Conservation (phyloP, 441 rosid genomes). For the Eruca vesicaria region DNA sequence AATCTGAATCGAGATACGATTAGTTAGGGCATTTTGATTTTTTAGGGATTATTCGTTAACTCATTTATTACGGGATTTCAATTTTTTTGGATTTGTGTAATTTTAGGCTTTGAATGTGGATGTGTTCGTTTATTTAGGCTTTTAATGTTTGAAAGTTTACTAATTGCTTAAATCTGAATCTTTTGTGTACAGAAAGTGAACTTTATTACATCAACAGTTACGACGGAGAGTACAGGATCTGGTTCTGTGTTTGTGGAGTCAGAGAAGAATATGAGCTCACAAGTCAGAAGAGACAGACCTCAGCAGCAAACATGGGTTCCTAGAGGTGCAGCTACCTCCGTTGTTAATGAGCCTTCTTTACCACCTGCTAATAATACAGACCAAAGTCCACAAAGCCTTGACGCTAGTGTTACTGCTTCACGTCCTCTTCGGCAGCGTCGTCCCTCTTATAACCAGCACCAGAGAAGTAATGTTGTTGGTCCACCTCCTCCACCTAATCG, state of each 20-base stretch:
- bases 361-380: conserved; percentile 14
- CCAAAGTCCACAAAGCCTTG: not conserved
- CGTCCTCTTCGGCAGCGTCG: conserved; percentile 24
- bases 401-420: not conserved
- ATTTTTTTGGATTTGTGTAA: not conserved
- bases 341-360: conserved; percentile 8
- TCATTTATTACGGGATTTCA: too few species aligned
- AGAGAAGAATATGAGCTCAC: conserved; percentile 55
- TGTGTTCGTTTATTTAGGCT: not conserved
- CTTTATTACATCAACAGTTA: conserved; percentile 5
- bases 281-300: conserved; percentile 55
- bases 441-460: conserved; percentile 14
- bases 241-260: conserved; percentile 26
- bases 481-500: conserved; percentile 29
- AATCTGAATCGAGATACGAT: too few species aligned
- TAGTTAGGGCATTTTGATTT: not conserved
- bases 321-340: conserved; percentile 45
- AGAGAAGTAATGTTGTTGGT: conserved; percentile 9
- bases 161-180: not conserved
- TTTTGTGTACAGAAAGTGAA: not conserved
- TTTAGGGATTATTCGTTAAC: not conserved
- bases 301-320: conserved; percentile 87
- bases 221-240: conserved; percentile 28
- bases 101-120: not conserved
- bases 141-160: conserved; percentile 1